Base-by-base conservation (phyloP, 148 eudicot species). In the Camellia lanceoleosa region DNA sequence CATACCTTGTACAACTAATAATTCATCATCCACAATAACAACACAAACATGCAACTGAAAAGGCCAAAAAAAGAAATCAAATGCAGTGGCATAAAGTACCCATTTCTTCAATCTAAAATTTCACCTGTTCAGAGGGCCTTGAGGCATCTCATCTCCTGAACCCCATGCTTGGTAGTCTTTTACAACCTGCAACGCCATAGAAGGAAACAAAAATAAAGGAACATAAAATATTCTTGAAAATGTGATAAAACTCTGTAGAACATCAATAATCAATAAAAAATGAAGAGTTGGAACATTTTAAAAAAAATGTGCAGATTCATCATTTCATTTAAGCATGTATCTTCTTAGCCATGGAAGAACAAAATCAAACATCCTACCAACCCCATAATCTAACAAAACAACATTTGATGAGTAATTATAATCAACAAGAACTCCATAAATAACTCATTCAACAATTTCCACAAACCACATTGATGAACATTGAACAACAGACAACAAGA, bases 131-230 rank as follows among this genome's bases (percentile, higher is more conserved):
- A 95, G 56, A 93, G 97, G 43, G 97, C 82, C 97, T 89, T 65
- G 97, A 92, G 58, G 89, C 72, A 74, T 93, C 96, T 89, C 72
- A 74, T 93, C 96, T 14, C 97, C 96, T 23, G 95, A 87, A 80
- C 96, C 97, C 97, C 96, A 92, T 80, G 94, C 95, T 87, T 92
- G 83, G 75, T 92, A 93, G 77, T 93, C 97, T 83, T 92, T 93
- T 70, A 88, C 94, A 47, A 93, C 88, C 97, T 93, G 90, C 71
- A 64, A 20, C 69, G 9, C 30, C 73, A 75, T 54, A n/a, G 77
- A 43, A 20, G 43, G 70, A 74, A 30, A 23, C 46, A 74, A 54
- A 77, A 73, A 59, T 20, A 61, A 41, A 10, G 54, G 38, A 14
- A 7, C 6, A 5, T 5, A 18, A 67, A 49, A 41, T 23, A 30